A percentile compares a stretch with the other conserved stretches of the same genome.
These are phyloP conservation scores for Suillus americanus DNA, from an alignment of 768 basidiomycete genomes.

Conservation along the genomic window DNA sequence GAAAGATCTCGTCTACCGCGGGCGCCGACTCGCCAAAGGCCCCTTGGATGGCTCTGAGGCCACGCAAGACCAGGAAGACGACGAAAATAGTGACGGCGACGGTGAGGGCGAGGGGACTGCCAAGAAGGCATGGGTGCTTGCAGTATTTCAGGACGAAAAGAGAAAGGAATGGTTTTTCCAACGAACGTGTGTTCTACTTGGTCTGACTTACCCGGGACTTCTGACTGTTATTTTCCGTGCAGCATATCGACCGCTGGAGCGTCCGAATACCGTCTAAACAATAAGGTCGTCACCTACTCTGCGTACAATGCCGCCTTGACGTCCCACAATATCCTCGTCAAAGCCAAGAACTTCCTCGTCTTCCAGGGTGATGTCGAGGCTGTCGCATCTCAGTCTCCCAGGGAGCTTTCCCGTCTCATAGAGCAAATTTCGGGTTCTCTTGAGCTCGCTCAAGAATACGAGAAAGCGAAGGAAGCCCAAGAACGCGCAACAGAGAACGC, in stretches of 20 bases:
- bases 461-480: conserved; percentile 82
- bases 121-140: conserved; percentile 94
- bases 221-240: conserved; percentile 4
- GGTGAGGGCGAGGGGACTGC: conserved; percentile 80
- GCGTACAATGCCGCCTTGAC: conserved; percentile 88
- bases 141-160: conserved; percentile 77
- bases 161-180: conserved; percentile 89
- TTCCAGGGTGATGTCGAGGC: conserved; percentile 99
- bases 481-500: conserved; percentile 93
- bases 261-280: conserved; percentile 90
- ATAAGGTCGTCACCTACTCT: conserved; percentile 76
- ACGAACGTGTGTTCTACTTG: conserved; percentile 67
- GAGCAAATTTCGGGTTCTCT: conserved; percentile 96
- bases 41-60: conserved; percentile 43
- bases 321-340: conserved; percentile 92
- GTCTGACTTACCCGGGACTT: not conserved
- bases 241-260: conserved; percentile 87
- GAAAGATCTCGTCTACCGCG: conserved; percentile 95
- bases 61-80: conserved; percentile 43
- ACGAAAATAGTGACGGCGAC: conserved; percentile 50
- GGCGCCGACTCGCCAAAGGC: conserved; percentile 62
- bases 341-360: conserved; percentile 98
- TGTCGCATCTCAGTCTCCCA: conserved; percentile 91
- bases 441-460: conserved; percentile 86
- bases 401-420: conserved; percentile 85